phyloP scores from a whole-genome alignment of 352 stramenopile genomes.

The Phytophthora fragariaefolia region DNA sequence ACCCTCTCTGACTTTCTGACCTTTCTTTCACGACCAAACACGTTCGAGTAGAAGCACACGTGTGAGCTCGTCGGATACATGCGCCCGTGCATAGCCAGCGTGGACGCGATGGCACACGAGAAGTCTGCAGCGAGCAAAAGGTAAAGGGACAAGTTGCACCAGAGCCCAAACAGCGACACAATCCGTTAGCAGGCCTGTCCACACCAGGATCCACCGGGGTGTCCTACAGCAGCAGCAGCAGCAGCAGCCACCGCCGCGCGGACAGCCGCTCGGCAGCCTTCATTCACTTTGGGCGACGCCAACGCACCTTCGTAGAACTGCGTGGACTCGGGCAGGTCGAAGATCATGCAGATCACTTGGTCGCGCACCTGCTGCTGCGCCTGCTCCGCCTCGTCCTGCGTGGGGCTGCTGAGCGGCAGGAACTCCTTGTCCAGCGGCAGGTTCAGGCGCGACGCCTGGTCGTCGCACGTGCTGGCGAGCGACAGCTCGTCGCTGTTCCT shows the following conservation, averaged over 20 bases:
- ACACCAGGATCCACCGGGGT: slow-evolving; percentile 6
- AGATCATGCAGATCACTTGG: slow-evolving; percentile 90
- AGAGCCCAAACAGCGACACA: slow-evolving; percentile 12
- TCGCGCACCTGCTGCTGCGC: slow-evolving; percentile 69
- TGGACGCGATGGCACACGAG: slow-evolving; percentile 80
- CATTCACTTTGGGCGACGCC: neutral
- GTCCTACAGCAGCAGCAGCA: neutral
- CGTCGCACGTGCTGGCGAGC: slow-evolving; percentile 31
- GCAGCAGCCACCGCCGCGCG: too few species aligned
- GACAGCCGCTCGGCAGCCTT: slow-evolving; percentile 1
- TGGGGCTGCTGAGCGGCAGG: slow-evolving; percentile 38
- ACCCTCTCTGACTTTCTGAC: slow-evolving; percentile 38
- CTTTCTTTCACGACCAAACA: slow-evolving; percentile 89
- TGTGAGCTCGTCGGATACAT: slow-evolving; percentile 88
- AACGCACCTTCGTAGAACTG: slow-evolving; percentile 81
- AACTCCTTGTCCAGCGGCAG: slow-evolving; percentile 59
- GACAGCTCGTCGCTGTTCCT: slow-evolving; percentile 39
- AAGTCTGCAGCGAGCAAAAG: slow-evolving; percentile 66
- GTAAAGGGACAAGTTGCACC: slow-evolving; percentile 12
- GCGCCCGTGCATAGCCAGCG: slow-evolving; percentile 85
- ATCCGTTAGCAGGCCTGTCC: slow-evolving; percentile 21
- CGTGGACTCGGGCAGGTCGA: slow-evolving; percentile 74
- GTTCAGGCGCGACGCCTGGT: slow-evolving; percentile 29
- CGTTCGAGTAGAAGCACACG: slow-evolving; percentile 90
- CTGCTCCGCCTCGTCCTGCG: slow-evolving; percentile 34